A percentile compares a stretch with the other conserved stretches of the same genome.
Conservation (phyloP, 352 stramenopile species). For the Globisporangium apiculatum region DNA sequence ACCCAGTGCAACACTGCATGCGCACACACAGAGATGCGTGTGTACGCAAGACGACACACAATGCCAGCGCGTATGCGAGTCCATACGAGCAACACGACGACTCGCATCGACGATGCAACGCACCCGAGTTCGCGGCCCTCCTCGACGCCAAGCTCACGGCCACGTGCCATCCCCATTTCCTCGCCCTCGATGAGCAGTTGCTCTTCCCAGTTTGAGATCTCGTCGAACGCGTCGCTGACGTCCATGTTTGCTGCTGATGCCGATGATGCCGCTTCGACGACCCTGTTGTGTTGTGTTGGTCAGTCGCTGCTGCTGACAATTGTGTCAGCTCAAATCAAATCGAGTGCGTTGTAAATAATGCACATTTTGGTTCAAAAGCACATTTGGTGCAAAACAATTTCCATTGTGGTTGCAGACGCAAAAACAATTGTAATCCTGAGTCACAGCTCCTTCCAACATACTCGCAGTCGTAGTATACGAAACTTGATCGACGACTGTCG, state of each 20-base stretch:
- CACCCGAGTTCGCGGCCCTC: conserved; percentile 73
- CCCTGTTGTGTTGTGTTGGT: background rate
- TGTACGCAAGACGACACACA: background rate
- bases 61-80: background rate
- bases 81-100: too few relatives aligned
- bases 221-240: conserved; percentile 66
- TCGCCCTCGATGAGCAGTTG: conserved; percentile 61
- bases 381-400: too few relatives aligned
- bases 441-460: too few relatives aligned
- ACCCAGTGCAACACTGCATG: background rate
- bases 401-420: too few relatives aligned
- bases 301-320: too few relatives aligned
- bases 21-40: background rate
- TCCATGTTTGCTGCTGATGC: conserved; percentile 26
- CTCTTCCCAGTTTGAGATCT: conserved; percentile 67
- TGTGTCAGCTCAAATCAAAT: too few relatives aligned
- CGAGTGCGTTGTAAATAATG: too few relatives aligned
- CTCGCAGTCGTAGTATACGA: too few relatives aligned
- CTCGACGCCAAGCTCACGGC: conserved; percentile 51
- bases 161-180: conserved; percentile 44
- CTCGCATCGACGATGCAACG: conserved; percentile 4
- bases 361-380: too few relatives aligned
- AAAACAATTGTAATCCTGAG: too few relatives aligned
- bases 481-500: too few relatives aligned
- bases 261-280: background rate